Conservation (phyloP, 2,329 filamentous ascomycete genomes). For the Immersiporthe knoxdaviesiana region DNA sequence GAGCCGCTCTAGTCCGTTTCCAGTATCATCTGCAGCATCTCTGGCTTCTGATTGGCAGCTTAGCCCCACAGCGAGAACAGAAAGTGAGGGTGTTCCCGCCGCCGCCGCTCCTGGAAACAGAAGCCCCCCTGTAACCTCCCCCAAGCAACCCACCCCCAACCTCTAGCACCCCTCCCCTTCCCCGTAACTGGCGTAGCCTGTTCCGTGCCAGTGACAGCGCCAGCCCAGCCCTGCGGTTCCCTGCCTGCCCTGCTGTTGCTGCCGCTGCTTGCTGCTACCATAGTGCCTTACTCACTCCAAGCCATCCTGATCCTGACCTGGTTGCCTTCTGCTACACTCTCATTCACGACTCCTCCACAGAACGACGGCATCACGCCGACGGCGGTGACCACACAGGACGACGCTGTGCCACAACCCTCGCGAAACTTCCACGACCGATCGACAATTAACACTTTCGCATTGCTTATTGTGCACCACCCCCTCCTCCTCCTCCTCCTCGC, state of each 20-base stretch:
- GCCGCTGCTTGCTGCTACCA: conserved; percentile 17
- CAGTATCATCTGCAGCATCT: conserved; percentile 4
- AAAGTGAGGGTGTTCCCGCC: neutral
- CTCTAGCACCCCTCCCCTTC: neutral
- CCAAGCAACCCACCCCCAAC: neutral
- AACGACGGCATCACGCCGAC: conserved; percentile 7
- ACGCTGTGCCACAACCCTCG: neutral
- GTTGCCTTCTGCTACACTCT: neutral
- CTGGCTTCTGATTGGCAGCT: conserved; percentile 23
- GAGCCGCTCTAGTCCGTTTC: conserved; percentile 21
- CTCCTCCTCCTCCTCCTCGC: no score
- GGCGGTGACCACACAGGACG: neutral
- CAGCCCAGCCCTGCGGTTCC: neutral
- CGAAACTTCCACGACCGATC: neutral
- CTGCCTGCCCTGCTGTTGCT: neutral
- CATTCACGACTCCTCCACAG: neutral
- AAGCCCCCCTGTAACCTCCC: neutral
- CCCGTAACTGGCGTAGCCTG: neutral
- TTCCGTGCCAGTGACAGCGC: neutral
- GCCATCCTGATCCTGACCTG: conserved; percentile 18
- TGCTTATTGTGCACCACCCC: neutral
- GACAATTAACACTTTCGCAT: conserved; percentile 4
- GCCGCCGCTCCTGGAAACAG: neutral
- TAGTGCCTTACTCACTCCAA: conserved; percentile 10
- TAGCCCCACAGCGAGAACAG: neutral